Percentiles rank a stretch among this genome's conserved stretches.
phyloP scores from a whole-genome alignment of 140 eudicot species.

The Cichorium intybus region DNA sequence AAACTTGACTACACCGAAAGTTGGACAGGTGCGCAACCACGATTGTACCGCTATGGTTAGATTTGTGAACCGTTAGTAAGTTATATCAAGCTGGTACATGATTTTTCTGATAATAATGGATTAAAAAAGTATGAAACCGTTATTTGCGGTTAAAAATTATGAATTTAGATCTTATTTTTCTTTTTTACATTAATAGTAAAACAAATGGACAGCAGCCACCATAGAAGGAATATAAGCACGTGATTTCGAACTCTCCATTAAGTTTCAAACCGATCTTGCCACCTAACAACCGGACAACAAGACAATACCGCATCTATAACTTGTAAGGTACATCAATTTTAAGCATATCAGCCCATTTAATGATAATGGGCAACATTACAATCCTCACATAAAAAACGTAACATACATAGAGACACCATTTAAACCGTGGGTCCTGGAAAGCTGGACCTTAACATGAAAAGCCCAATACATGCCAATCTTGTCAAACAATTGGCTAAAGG shows the following conservation, averaged over 20 bases:
- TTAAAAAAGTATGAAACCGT: too few species aligned
- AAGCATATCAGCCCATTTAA: neutral
- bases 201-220: neutral
- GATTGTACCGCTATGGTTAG: too few species aligned
- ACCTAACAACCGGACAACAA: constrained; percentile 13
- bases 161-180: too few species aligned
- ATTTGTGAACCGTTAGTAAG: too few species aligned
- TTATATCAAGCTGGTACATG: too few species aligned
- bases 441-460: neutral
- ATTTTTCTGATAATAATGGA: too few species aligned
- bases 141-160: neutral
- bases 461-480: neutral
- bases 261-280: constrained; percentile 9
- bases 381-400: neutral
- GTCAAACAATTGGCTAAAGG: too few species aligned
- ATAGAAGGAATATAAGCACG: neutral
- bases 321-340: constrained; percentile 11
- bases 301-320: constrained; percentile 7
- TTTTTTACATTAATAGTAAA: too few species aligned
- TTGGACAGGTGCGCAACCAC: too few species aligned
- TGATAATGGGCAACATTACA: neutral
- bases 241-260: neutral
- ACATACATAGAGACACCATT: neutral
- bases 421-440: neutral
- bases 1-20: too few species aligned